phyloP scores from a whole-genome alignment of 345 rosid species.

The Sonneratia caseolaris region DNA sequence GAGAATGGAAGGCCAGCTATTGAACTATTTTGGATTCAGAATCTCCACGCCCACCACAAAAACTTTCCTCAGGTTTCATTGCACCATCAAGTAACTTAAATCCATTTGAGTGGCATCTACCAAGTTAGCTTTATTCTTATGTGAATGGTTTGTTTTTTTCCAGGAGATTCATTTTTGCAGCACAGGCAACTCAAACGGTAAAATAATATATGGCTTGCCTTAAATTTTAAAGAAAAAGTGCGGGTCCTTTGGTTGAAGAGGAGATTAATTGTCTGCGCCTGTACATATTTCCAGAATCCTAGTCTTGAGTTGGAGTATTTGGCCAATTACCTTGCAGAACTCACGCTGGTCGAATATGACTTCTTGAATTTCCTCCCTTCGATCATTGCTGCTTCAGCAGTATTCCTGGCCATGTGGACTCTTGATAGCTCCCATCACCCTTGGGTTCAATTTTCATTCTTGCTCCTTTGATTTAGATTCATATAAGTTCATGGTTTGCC shows the following conservation, averaged over 20 bases:
- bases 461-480: not conserved
- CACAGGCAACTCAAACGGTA: slow-evolving; percentile 70
- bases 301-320: slow-evolving; percentile 65
- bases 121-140: not conserved
- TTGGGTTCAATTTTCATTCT: slow-evolving; percentile 49
- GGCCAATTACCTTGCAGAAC: slow-evolving; percentile 70
- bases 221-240: not conserved
- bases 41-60: slow-evolving; percentile 62
- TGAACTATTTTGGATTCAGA: slow-evolving; percentile 63
- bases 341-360: slow-evolving; percentile 49
- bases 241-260: not conserved
- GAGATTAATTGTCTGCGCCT: not conserved
- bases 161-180: slow-evolving; percentile 92
- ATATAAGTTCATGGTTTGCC: slow-evolving; percentile 4
- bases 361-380: slow-evolving; percentile 77
- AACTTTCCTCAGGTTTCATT: slow-evolving; percentile 68
- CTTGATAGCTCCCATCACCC: slow-evolving; percentile 69
- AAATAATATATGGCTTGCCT: slow-evolving; percentile 3
- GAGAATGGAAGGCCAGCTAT: slow-evolving; percentile 58
- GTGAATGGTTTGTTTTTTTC: not conserved
- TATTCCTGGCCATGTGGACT: slow-evolving; percentile 91
- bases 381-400: slow-evolving; percentile 77
- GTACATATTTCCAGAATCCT: slow-evolving; percentile 44
- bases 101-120: not conserved
- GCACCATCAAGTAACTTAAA: not conserved